These are phyloP conservation scores for Colletotrichum coccodes DNA, from an alignment of 2,329 filamentous ascomycete genomes.

Conservation along the genomic window DNA sequence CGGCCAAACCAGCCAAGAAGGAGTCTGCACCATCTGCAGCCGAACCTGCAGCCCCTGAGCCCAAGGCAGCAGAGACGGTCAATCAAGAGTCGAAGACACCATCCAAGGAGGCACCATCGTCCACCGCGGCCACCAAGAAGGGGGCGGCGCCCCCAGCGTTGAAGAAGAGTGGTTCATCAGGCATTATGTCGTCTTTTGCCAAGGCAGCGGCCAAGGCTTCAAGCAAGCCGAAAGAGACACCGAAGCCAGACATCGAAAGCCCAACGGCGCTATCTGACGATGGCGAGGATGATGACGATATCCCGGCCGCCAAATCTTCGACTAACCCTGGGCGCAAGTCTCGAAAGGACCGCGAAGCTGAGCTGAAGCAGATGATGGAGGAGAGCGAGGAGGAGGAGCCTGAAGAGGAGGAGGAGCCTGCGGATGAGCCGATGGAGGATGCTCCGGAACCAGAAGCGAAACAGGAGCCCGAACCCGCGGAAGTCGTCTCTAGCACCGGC, in stretches of 20 bases:
- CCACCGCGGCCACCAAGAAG: slow-evolving; percentile 53
- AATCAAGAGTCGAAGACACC: slow-evolving; percentile 50
- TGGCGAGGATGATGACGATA: slow-evolving; percentile 64
- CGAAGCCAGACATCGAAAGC: slow-evolving; percentile 9
- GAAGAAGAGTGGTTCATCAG: slow-evolving; percentile 67
- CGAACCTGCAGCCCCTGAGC: slow-evolving; percentile 34
- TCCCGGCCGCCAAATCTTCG: slow-evolving; percentile 50
- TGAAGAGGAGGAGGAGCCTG: slow-evolving; percentile 58
- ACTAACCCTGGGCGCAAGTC: slow-evolving; percentile 48
- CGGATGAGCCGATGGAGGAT: slow-evolving; percentile 53
- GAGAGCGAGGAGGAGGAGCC: slow-evolving; percentile 72
- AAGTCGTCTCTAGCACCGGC: slow-evolving; percentile 62
- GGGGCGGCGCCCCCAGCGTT: slow-evolving; percentile 43
- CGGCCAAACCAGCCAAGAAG: slow-evolving; percentile 42
- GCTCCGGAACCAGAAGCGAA: slow-evolving; percentile 48
- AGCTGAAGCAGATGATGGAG: slow-evolving; percentile 81
- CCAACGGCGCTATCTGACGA: slow-evolving; percentile 59
- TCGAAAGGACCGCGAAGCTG: slow-evolving; percentile 73
- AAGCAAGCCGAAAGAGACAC: slow-evolving; percentile 20
- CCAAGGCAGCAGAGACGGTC: slow-evolving; percentile 37
- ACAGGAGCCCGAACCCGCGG: slow-evolving; percentile 55
- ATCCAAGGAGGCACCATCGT: slow-evolving; percentile 50
- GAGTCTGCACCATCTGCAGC: slow-evolving; percentile 40
- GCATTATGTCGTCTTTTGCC: slow-evolving; percentile 84
- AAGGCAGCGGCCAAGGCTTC: slow-evolving; percentile 57